Percentiles rank a stretch among this genome's conserved stretches.
These are phyloP conservation scores for Chrysophaeum taylorii DNA, from an alignment of 352 stramenopile genomes.

Conservation along the genomic window DNA sequence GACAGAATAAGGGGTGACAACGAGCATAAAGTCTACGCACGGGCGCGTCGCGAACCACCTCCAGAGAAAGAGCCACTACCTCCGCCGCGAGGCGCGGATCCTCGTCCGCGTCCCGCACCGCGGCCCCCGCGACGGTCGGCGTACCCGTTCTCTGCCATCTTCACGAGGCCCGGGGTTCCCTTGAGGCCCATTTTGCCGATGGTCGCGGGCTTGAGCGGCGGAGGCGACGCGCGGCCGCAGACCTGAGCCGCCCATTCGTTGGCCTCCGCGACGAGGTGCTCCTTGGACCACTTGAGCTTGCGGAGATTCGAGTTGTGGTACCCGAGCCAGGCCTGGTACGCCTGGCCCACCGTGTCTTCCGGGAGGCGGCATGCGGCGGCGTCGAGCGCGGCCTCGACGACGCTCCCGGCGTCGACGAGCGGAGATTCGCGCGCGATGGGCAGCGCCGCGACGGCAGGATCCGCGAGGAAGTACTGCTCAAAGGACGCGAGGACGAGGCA, in stretches of 20 bases:
- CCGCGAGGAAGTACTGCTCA: conserved; percentile 54
- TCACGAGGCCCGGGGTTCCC: conserved; percentile 57
- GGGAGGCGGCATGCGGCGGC: background rate
- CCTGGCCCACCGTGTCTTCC: conserved; percentile 49
- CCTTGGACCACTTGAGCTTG: conserved; percentile 43
- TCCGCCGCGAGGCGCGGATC: no score
- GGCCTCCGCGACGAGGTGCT: conserved; percentile 55
- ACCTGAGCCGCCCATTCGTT: conserved; percentile 47
- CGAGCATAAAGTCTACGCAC: no score
- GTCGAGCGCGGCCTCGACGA: background rate
- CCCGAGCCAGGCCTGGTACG: conserved; percentile 85
- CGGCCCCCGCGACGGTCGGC: no score
- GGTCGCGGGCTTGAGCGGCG: conserved; percentile 58
- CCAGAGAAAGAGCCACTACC: no score
- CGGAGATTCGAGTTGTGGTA: conserved; percentile 81
- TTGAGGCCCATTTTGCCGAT: conserved; percentile 72
- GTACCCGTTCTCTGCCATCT: background rate
- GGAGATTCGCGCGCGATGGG: conserved; percentile 37
- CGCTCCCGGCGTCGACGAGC: background rate
- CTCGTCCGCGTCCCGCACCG: no score
- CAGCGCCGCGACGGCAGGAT: conserved; percentile 49
- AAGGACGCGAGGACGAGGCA: conserved; percentile 68
- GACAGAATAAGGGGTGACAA: no score
- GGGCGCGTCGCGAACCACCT: no score
- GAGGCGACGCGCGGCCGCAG: conserved; percentile 54